Percentiles rank a stretch among this genome's conserved stretches.
phyloP scores from a whole-genome alignment of 2,329 filamentous ascomycete genomes.

The Sclerotinia nivalis region DNA sequence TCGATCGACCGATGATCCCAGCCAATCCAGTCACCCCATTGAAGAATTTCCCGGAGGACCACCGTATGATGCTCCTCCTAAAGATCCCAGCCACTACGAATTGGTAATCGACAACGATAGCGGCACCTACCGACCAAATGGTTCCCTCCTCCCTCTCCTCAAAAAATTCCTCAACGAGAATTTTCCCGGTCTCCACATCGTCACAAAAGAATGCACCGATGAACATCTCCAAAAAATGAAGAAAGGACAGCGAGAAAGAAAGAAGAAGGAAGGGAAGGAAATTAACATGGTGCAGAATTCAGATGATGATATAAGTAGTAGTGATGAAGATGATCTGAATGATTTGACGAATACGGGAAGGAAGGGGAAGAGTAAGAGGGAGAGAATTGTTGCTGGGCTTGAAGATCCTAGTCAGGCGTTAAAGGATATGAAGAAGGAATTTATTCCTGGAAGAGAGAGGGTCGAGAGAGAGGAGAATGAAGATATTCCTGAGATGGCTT shows the following conservation, averaged over 20 bases:
- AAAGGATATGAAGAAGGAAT: slow-evolving; percentile 26
- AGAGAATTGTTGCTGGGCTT: slow-evolving; percentile 52
- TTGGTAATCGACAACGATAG: slow-evolving; percentile 94
- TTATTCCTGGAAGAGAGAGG: slow-evolving; percentile 33
- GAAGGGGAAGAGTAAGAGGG: slow-evolving; percentile 51
- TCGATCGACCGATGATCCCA: slow-evolving; percentile 45
- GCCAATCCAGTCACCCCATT: slow-evolving; percentile 55
- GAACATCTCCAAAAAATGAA: slow-evolving; percentile 75
- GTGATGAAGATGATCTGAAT: slow-evolving; percentile 43
- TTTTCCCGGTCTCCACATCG: slow-evolving; percentile 74
- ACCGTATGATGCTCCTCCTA: slow-evolving; percentile 47
- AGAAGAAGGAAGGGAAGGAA: slow-evolving; percentile 61
- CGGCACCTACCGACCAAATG: slow-evolving; percentile 88
- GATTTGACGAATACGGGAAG: slow-evolving; percentile 16
- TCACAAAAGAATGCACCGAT: slow-evolving; percentile 76
- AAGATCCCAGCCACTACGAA: slow-evolving; percentile 66
- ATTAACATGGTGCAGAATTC: slow-evolving; percentile 59
- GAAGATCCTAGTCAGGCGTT: slow-evolving; percentile 36
- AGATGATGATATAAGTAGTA: slow-evolving; percentile 40
- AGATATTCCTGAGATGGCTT: slow-evolving; percentile 22
- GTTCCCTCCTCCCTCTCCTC: slow-evolving; percentile 69
- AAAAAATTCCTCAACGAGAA: slow-evolving; percentile 69
- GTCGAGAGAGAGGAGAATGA: slow-evolving; percentile 31
- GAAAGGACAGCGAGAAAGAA: slow-evolving; percentile 69
- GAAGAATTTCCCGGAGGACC: slow-evolving; percentile 51